Evolutionary conservation across 2,329 filamentous ascomycete species (phyloP), one percentile per base, ranked within the genome.

Genomic region (Epichloe bromicola): DNA sequence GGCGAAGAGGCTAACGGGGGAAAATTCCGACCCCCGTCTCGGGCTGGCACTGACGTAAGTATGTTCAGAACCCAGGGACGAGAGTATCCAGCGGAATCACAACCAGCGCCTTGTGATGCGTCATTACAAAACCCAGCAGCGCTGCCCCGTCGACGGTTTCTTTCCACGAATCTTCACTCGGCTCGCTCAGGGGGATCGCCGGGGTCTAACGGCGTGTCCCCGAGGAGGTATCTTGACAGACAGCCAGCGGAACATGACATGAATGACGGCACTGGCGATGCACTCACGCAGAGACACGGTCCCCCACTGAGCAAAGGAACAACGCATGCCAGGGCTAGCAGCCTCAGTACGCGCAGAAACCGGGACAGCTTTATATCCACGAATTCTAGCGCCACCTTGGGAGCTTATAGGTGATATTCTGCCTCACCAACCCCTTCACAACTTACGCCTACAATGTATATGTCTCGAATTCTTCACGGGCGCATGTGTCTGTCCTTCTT

Each of bases 11-110:
- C 75, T 11, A 74, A 78, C 1, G 73, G 19, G 19, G 44, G 61
- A n/a, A 67, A 71, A 34, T 72, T 76, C 55, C 73, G 76, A n/a
- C 70, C 74, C 2, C 78, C 79, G 1, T 82, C 80, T 4, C 71
- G 81, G 23, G 78, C 79, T 4, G 66, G 70, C 37, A 82, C 79
- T 1, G 80, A 84, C 53, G 70, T 74, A 49, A 72, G 68, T 30
- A 59, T 65, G 55, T 54, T 71, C 67, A 57, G 64, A 41, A 51
- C 53, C 38, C 52, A 55, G n/a, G 52, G 59, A 14, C 59, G 60
- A 26, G 64, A 68, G 41, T 60, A 60, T 30, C 42, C 56, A 1
- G 49, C 56, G 11, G 62, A 73, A 36, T 59, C 66, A 38, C 61
- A 65, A 14, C 55, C 66, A 17, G 61, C 67, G 12, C 63, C 68